Percentiles rank a stretch among this genome's conserved stretches.
Evolutionary conservation across 495 filamentous ascomycete species (phyloP).

Genomic region (Podospora bellae-mahoneyi): DNA sequence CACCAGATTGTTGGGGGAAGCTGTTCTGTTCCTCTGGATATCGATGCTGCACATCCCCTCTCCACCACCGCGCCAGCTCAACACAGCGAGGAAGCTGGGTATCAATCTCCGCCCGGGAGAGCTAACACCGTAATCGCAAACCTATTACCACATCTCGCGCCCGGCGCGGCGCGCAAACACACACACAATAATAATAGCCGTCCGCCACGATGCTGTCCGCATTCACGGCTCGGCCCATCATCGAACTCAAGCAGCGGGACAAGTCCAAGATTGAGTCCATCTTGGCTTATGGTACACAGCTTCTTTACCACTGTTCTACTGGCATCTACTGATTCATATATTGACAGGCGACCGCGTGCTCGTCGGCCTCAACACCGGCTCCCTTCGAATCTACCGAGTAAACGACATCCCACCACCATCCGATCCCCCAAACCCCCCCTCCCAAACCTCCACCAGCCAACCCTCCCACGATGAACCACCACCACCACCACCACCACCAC

Average conservation of each 20-base stretch:
- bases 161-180: background rate
- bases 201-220: constrained; percentile 81
- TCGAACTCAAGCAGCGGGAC: constrained; percentile 93
- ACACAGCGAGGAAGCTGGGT: background rate
- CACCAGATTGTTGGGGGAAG: background rate
- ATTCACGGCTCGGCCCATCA: constrained; percentile 91
- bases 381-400: constrained; percentile 84
- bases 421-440: constrained; percentile 33
- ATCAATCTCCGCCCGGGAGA: background rate
- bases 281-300: constrained; percentile 70
- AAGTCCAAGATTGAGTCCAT: constrained; percentile 94
- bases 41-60: background rate
- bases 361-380: constrained; percentile 85
- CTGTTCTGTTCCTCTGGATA: background rate
- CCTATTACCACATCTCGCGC: background rate
- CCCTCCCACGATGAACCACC: constrained; percentile 29
- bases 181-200: background rate
- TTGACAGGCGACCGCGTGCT: constrained; percentile 75
- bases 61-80: background rate
- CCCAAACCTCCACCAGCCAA: constrained; percentile 16
- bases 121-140: background rate
- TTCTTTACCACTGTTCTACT: background rate
- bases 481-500: constrained; percentile 1
- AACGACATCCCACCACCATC: constrained; percentile 52
- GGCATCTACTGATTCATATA: constrained; percentile 15